Evolutionary conservation across 2,329 filamentous ascomycete species (phyloP).

Genomic region (Paracamarosporium sp.): DNA sequence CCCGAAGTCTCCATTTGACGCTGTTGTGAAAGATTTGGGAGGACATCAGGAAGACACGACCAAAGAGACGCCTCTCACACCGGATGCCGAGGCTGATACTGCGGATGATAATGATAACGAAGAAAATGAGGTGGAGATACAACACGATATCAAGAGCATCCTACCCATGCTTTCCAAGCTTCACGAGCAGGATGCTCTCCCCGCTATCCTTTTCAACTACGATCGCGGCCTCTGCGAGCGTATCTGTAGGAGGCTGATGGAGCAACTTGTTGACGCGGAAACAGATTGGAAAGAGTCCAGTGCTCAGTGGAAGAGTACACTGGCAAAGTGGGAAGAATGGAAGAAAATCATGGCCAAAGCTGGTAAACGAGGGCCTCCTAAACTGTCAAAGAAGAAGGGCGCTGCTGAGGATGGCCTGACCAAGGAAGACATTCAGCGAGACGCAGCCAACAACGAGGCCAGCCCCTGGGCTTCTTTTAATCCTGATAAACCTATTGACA

Average conservation of each 20-base stretch:
- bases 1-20: conserved; percentile 58
- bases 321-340: conserved; percentile 66
- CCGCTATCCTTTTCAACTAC: conserved; percentile 80
- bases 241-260: conserved; percentile 60
- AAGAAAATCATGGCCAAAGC: conserved; percentile 56
- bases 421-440: conserved; percentile 64
- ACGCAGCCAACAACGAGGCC: conserved; percentile 62
- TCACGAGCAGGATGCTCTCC: conserved; percentile 69
- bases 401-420: conserved; percentile 58
- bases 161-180: conserved; percentile 67
- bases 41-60: conserved; percentile 15
- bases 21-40: conserved; percentile 56
- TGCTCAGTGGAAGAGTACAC: conserved; percentile 65
- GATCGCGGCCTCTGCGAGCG: conserved; percentile 70
- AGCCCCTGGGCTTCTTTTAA: conserved; percentile 70
- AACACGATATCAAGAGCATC: conserved; percentile 51
- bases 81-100: conserved; percentile 6
- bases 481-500: conserved; percentile 66
- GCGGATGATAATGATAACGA: conserved; percentile 21
- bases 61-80: not conserved
- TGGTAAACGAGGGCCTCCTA: conserved; percentile 35
- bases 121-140: conserved; percentile 30
- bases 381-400: conserved; percentile 50
- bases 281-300: conserved; percentile 63
- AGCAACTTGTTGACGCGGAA: conserved; percentile 63